These are phyloP conservation scores for Coemansia sp. DNA, from an alignment of 192 early-diverging fungal genomes.

Conservation along the genomic window DNA sequence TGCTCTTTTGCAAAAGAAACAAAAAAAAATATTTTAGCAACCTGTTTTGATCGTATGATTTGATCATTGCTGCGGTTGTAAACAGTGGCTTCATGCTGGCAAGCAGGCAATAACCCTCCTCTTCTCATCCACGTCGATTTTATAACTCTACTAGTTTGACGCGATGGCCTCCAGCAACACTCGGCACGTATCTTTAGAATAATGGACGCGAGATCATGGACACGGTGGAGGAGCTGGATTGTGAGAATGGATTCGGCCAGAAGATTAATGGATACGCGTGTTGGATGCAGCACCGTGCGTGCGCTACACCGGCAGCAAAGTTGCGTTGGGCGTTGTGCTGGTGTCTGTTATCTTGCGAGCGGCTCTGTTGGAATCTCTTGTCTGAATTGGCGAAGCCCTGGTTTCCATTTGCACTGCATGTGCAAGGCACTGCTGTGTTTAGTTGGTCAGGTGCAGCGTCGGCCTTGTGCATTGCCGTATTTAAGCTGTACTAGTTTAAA, in stretches of 20 bases:
- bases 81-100: neutral
- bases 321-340: neutral
- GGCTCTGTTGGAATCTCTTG: neutral
- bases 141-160: constrained; percentile 28
- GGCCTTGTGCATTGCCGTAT: neutral
- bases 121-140: constrained; percentile 36
- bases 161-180: constrained; percentile 40
- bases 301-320: neutral
- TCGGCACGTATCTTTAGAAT: constrained; percentile 41
- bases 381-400: neutral
- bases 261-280: constrained; percentile 24
- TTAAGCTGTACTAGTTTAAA: neutral
- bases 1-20: neutral
- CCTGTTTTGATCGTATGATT: neutral
- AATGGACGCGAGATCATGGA: neutral
- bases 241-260: constrained; percentile 24
- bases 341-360: neutral
- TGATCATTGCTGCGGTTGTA: neutral
- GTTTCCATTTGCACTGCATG: neutral
- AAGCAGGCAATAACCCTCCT: constrained; percentile 4
- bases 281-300: neutral
- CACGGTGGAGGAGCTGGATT: neutral
- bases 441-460: neutral
- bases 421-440: neutral
- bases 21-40: constrained; percentile 7